Base-by-base conservation (phyloP, 2,329 filamentous ascomycete species). In the Aspergillus sergii region DNA sequence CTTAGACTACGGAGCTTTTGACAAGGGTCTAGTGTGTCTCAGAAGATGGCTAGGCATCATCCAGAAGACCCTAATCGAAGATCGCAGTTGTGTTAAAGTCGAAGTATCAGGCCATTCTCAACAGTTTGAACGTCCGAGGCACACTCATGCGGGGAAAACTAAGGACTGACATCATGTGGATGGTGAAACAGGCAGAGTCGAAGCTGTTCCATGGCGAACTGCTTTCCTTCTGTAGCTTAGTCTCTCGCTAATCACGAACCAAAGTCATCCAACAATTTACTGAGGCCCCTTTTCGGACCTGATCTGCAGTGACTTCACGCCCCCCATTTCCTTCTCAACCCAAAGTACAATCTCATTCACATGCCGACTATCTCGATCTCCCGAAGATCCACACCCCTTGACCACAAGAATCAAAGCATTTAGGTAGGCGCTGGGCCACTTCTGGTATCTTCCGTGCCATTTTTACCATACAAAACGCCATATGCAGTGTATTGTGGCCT, bases 241-340 rank as follows among this genome's bases (percentile, higher is more conserved):
- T 54, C 28, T 10, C 30, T 36, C 51, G n/a, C 51, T 54, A 54
- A 36, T 10, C 4, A 23, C 19, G 19, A 23, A 54, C 30, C 36
- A 19, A 54, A n/a, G 7, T 12, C 19, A 11, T 11, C 23, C 9
- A 32, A 23, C 28, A 16, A 1, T 7, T 11, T n/a, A 36, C 16
- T 54, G 28, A 16, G 28, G 26, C 23, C 57, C 45, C 21, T 41
- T 54, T 36, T 36, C 4, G 14, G 14, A 16, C 9, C 21, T 21
- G 58, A 59, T 59, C 57, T 41, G 46, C 57, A 54, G 30, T 59
- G 57, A 23, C 19, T 32, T 36, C 21, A 14, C 58, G 3, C 16
- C 34, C 30, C 32, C 8, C 12, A 28, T 19, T 26, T 30, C 45
- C 57, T 34, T 39, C 19, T 46, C 21, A 58, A 48, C 57, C 57